Evolutionary conservation across 148 eudicot species (phyloP), one percentile per base, ranked within the genome.

Genomic region (Vaccinium darrowii): DNA sequence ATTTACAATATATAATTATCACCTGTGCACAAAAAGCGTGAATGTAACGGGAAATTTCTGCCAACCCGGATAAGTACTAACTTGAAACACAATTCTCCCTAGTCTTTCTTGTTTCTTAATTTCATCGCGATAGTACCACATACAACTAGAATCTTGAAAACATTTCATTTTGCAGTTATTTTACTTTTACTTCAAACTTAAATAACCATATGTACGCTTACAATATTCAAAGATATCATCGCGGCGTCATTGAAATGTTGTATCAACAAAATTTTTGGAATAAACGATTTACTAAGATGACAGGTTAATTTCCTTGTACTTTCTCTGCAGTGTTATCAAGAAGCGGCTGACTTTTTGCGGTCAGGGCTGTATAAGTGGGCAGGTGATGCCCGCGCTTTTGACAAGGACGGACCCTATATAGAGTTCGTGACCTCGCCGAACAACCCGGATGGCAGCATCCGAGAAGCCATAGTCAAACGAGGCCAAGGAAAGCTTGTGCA

Each of bases 371-470:
- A 86, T 71, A 80, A 90, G 76, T 95, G 97, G 97, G 82, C 52
- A 23, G 96, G 98, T 5, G 98, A 94, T 65, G 94, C 94, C 1
- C 62, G 62, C 56, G 65, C 13, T n/a, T 93, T 87, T 39, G 85
- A 89, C 9, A 81, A 80, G 30, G 85, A 91, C 14, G 93, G 88
- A 16, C 91, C 94, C 0, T 96, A 90, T 85, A 90, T 96, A 1
- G 98, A 97, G 80, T 79, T 94, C 19, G 93, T 95, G 72, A 92
- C 94, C 0, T 91, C 92, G 0, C 99, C 99, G 14, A 93, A 92
- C 80, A 97, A 97, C 86, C 98, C 98, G 0, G 96, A 93, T 58
- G 94, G 99, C 5, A 33, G 19, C 0, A 74, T 63, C 0, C 86
- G 93, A 36, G 89, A 91, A 49, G 82, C 92, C 10, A 88, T 91